Evolutionary conservation across 345 rosid species (phyloP).

Genomic region (Eucalyptus fibrosa): DNA sequence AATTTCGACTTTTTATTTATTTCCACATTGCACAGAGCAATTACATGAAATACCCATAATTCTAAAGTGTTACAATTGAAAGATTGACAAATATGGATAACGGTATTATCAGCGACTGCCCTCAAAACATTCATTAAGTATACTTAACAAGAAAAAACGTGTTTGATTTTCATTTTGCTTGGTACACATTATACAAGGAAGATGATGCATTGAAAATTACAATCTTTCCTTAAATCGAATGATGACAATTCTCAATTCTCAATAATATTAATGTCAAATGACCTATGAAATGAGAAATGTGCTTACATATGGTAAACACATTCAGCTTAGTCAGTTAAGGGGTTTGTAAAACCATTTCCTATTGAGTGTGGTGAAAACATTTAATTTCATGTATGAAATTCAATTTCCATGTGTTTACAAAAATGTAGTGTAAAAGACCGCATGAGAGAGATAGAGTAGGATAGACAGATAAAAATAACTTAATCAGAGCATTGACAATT

Average conservation of each 20-base stretch:
- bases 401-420: fast-evolving
- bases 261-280: background rate
- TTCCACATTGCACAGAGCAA: background rate
- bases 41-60: background rate
- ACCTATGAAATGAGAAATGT: background rate
- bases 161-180: background rate
- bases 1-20: background rate
- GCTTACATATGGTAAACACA: background rate
- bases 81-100: background rate
- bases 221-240: background rate
- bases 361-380: too few species aligned
- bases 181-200: background rate
- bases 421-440: too few species aligned
- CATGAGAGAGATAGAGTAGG: background rate
- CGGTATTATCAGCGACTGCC: fast-evolving
- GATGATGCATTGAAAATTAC: background rate
- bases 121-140: too few species aligned
- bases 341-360: background rate
- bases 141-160: background rate
- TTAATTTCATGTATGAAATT: background rate
- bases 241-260: background rate
- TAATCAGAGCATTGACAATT: background rate
- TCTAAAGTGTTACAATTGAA: background rate
- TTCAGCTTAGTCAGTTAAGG: fast-evolving
- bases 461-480: fast-evolving